A percentile compares a stretch with the other conserved stretches of the same genome.
These are phyloP conservation scores for Chaetomium fimeti DNA, from an alignment of 495 filamentous ascomycete species.

Conservation along the genomic window DNA sequence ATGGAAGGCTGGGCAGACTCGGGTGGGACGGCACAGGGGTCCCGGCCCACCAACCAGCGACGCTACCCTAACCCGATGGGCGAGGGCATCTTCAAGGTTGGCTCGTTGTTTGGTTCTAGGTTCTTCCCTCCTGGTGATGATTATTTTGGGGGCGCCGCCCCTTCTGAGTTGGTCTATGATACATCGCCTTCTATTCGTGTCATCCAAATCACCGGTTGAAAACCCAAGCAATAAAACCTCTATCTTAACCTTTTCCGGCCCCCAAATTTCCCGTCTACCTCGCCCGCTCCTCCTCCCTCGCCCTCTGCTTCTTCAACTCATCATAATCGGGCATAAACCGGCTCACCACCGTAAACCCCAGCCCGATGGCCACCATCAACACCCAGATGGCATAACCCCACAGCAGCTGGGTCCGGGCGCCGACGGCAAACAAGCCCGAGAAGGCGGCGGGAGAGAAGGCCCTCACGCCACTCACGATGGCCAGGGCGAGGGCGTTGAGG, in stretches of 20 bases:
- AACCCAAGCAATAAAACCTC: background rate
- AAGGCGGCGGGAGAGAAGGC: slow-evolving; percentile 61
- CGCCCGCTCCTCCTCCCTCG: slow-evolving; percentile 15
- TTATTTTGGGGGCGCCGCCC: too few species aligned
- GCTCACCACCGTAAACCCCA: slow-evolving; percentile 45
- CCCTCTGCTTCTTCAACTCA: slow-evolving; percentile 36
- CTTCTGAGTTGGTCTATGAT: too few species aligned
- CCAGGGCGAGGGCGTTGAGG: slow-evolving; percentile 63
- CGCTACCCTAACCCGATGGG: too few species aligned
- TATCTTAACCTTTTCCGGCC: background rate
- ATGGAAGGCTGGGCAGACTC: background rate
- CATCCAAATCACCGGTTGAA: background rate
- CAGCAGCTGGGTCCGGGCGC: slow-evolving; percentile 54
- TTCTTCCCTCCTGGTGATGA: too few species aligned
- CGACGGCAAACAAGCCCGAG: slow-evolving; percentile 60
- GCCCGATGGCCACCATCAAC: slow-evolving; percentile 51
- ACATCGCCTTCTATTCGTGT: too few species aligned
- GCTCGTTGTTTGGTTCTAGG: too few species aligned
- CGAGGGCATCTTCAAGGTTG: too few species aligned
- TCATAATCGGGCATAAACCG: slow-evolving; percentile 52
- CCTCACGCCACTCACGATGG: slow-evolving; percentile 51
- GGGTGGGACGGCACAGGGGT: background rate
- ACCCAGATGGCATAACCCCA: slow-evolving; percentile 66
- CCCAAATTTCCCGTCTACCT: background rate
- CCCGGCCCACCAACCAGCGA: too few species aligned